Evolutionary conservation across 495 filamentous ascomycete genomes (phyloP), one percentile per base, ranked within the genome.

Genomic region (Lepraria neglecta): DNA sequence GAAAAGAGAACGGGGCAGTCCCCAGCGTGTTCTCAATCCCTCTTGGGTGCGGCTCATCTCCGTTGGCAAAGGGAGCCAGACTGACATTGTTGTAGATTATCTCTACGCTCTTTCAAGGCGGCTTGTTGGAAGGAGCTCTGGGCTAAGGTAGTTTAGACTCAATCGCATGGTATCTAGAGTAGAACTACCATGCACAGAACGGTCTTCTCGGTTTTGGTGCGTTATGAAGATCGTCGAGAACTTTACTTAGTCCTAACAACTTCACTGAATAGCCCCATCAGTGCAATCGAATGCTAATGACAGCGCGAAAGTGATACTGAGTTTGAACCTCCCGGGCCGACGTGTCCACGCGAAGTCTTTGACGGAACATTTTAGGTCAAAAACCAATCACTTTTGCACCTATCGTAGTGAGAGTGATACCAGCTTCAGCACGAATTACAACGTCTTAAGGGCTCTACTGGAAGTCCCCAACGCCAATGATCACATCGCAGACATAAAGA

Each of bases 271-370:
- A 62, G 59, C 61, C n/a, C 54, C 73, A 35, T 67, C 59, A 4
- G 65, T 72, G 3, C 64, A 72, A 19, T 59, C 73, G 6, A 77
- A 78, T 68, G 76, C 75, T 7, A 77, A 78, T 68, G 77, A 78
- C 51, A 80, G 73, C 12, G 75, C 75, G 1, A 77, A 73, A 55
- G 65, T 68, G 14, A 67, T 76, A 21, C 62, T 67, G 31, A 63
- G 64, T 3, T 61, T 76, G 2, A 70, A 61, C 31, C 64, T 69
- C 27, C 64, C 76, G 12, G 67, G 69, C 4, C 57, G 53, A 30
- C 46, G 55, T 19, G 56, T 61, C 3, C 60, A 52, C 9, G 60
- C 68, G 7, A 63, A 69, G 9, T 43, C 50, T n/a, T 60, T 76
- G 64, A 64, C 76, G 17, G 48, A 65, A 15, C 58, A 67, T 24